A percentile compares a stretch with the other conserved stretches of the same genome.
Conservation (phyloP, 495 filamentous ascomycete species). For the Penicillium verhagenii region DNA sequence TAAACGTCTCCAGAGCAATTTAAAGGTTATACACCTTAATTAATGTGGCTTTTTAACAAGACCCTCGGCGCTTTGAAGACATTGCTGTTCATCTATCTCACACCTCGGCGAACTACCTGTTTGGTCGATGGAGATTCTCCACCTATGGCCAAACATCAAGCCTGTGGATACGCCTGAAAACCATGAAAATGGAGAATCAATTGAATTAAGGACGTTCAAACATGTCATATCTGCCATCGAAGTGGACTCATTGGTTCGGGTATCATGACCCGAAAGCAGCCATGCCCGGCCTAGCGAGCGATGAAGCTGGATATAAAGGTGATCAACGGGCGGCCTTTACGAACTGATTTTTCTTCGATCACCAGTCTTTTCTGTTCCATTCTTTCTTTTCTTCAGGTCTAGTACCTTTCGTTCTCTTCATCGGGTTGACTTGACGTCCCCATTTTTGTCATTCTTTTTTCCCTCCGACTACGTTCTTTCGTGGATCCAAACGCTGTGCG, state of each 20-base stretch:
- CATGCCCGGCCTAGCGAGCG: slow-evolving; percentile 4
- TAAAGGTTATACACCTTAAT: slow-evolving; percentile 17
- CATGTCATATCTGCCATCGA: slow-evolving; percentile 23
- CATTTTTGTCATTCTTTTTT: slow-evolving; percentile 34
- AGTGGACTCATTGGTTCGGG: slow-evolving; percentile 6
- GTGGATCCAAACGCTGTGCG: slow-evolving; percentile 38
- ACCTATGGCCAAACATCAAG: slow-evolving; percentile 21
- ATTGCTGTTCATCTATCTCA: slow-evolving; percentile 38
- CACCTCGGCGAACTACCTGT: slow-evolving; percentile 25
- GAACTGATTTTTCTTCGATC: slow-evolving; percentile 18
- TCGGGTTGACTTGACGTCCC: slow-evolving; percentile 39
- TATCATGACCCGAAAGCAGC: slow-evolving; percentile 15
- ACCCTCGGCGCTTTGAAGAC: slow-evolving; percentile 14
- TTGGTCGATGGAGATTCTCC: slow-evolving; percentile 23
- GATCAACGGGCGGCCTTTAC: background rate
- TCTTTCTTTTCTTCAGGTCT: slow-evolving; percentile 35
- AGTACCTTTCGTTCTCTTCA: slow-evolving; percentile 39
- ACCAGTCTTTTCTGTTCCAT: slow-evolving; percentile 35
- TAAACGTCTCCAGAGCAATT: slow-evolving; percentile 2
- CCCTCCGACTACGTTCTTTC: slow-evolving; percentile 20
- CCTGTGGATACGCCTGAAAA: slow-evolving; percentile 8
- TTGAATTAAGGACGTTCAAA: slow-evolving; percentile 22
- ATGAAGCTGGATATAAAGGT: slow-evolving; percentile 21
- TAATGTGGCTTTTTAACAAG: slow-evolving; percentile 12
- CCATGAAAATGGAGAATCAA: slow-evolving; percentile 11